Conservation (phyloP, 2,329 filamentous ascomycete genomes). For the Penicillium sp. region DNA sequence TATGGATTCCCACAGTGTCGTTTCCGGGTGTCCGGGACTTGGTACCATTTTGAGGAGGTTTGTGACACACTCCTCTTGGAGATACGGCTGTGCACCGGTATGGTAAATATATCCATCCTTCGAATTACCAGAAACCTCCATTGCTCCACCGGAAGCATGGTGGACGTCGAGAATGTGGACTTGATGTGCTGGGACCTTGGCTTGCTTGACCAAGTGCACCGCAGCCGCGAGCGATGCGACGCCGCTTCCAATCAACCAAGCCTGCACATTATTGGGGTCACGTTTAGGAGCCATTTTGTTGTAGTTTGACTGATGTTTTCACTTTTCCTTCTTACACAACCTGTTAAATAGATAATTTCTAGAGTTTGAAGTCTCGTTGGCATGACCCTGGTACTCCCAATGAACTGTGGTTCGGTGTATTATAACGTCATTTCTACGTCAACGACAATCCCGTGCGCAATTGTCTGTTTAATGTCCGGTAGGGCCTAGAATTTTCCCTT, state of each 20-base stretch:
- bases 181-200: constrained; percentile 39
- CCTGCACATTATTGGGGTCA: constrained; percentile 23
- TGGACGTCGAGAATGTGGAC: constrained; percentile 46
- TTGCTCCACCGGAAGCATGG: constrained; percentile 39
- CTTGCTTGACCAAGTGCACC: constrained; percentile 46
- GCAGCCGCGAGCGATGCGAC: constrained; percentile 46
- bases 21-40: constrained; percentile 21
- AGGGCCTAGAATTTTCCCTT: too few relatives aligned
- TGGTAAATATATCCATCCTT: constrained; percentile 44
- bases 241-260: constrained; percentile 47
- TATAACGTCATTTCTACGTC: too few relatives aligned
- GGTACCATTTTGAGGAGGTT: constrained; percentile 42
- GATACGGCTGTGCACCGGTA: constrained; percentile 43
- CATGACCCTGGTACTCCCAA: too few relatives aligned
- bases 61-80: constrained; percentile 44
- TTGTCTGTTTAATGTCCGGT: too few relatives aligned
- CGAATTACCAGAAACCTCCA: constrained; percentile 37
- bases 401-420: too few relatives aligned
- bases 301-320: background rate
- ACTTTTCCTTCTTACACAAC: background rate
- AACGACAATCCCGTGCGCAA: too few relatives aligned
- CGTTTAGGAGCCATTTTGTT: constrained; percentile 1
- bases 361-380: too few relatives aligned
- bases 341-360: too few relatives aligned
- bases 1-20: constrained; percentile 4